Conservation (phyloP, 2,329 filamentous ascomycete species). For the Neopestalotiopsis clavispora region DNA sequence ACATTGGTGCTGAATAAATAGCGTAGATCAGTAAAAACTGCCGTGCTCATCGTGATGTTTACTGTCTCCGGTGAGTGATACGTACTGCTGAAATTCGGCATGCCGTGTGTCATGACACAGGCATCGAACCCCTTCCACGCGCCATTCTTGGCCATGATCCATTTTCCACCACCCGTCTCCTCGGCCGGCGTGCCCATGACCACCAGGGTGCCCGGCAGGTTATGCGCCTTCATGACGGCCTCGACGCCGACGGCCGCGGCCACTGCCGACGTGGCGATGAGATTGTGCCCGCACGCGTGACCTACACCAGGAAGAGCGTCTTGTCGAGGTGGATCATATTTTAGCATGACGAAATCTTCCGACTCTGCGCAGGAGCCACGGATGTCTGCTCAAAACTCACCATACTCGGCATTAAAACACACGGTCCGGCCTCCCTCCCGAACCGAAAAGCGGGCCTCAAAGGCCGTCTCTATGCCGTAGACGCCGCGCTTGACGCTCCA, state of each 20-base stretch:
- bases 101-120: slow-evolving; percentile 15
- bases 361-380: neutral
- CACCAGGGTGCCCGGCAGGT: slow-evolving; percentile 1
- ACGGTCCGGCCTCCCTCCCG: neutral
- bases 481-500: slow-evolving; percentile 10
- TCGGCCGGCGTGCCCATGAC: slow-evolving; percentile 14
- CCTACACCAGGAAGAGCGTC: slow-evolving; percentile 53
- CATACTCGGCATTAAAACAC: slow-evolving; percentile 11
- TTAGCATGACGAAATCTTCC: neutral
- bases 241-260: slow-evolving; percentile 45
- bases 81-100: slow-evolving; percentile 6
- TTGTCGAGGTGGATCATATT: neutral
- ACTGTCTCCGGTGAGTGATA: neutral
- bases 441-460: slow-evolving; percentile 7
- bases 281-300: slow-evolving; percentile 51
- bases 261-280: slow-evolving; percentile 47
- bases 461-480: slow-evolving; percentile 11
- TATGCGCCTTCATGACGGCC: slow-evolving; percentile 33
- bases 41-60: neutral
- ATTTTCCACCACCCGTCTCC: slow-evolving; percentile 14
- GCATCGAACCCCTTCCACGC: slow-evolving; percentile 15
- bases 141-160: slow-evolving; percentile 16
- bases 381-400: neutral
- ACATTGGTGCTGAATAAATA: neutral
- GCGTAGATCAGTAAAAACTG: neutral